Evolutionary conservation across 2,329 filamentous ascomycete genomes (phyloP), one percentile per base, ranked within the genome.

Genomic region (Colletotrichum tropicale): DNA sequence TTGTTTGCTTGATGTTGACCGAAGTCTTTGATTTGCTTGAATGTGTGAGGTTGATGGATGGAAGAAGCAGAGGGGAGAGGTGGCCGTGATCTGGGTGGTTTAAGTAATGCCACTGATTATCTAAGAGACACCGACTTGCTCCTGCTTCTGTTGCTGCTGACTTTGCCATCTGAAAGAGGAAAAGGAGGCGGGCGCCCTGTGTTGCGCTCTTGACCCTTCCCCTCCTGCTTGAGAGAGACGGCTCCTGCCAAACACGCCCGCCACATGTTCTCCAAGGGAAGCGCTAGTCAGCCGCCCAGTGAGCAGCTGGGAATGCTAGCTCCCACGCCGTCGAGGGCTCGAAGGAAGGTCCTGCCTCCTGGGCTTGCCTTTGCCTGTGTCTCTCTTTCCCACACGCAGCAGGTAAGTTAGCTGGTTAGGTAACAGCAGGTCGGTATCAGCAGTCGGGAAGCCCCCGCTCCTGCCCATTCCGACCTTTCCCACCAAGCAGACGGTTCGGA

Each of bases 71-170:
- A 56, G 6, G 26, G 32, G 6, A 10, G 4, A 6, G 0, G 8
- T 8, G 13, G 21, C 18, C n/a, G 74, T 12, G 56, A 21, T 18
- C n/a, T 21, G 64, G 30, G 58, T 34, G 32, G 8, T 75, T 76
- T 73, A 73, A 69, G 58, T 69, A 69, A 60, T 52, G 34, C 18
- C 15, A 9, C n/a, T 64, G 74, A 68, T 73, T 76, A 76, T 69
- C 74, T 76, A 74, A 76, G 56, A 52, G 30, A 61, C 7, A 7
- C 43, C n/a, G 30, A 21, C 30, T 32, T 30, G 6, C 58, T 32
- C 8, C 58, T 61, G 16, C 55, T 18, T 58, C 26, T 21, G 55
- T 28, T 24, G 43, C 43, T 52, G 43, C 43, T 13, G n/a, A 52
- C 18, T 6, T 52, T 52, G 43, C 43, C n/a, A 21, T 21, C 43